A percentile compares a stretch with the other conserved stretches of the same genome.
Conservation (phyloP, 306 rosid genomes). For the Sechiopsis laciniata region DNA sequence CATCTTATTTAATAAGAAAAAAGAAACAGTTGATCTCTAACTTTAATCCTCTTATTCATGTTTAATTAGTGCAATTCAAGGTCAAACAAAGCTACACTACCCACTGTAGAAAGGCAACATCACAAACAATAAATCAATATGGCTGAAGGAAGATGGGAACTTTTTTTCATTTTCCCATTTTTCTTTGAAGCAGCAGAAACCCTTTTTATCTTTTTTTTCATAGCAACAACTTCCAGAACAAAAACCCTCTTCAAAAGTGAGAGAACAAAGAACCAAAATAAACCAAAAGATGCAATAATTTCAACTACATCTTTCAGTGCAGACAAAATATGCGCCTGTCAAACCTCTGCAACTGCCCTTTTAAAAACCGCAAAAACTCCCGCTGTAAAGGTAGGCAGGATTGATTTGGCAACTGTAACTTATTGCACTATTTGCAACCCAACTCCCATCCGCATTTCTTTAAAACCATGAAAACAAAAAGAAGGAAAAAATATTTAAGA, state of each 20-base stretch:
- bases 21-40: not conserved
- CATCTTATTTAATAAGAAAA: too few relatives aligned
- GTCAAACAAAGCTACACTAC: too few relatives aligned
- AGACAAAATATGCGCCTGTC: conserved; percentile 63
- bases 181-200: conserved; percentile 26
- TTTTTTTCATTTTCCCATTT: conserved; percentile 15
- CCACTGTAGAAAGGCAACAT: not conserved
- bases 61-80: conserved; percentile 13
- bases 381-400: conserved; percentile 41
- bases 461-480: conserved; percentile 37
- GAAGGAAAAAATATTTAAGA: not conserved
- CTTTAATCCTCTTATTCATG: conserved; percentile 10
- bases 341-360: conserved; percentile 50
- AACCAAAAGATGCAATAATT: conserved; percentile 60
- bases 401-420: conserved; percentile 69
- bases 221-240: conserved; percentile 41
- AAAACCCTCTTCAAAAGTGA: conserved; percentile 26
- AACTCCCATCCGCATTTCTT: conserved; percentile 53
- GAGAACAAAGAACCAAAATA: conserved; percentile 52
- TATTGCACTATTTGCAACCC: conserved; percentile 89
- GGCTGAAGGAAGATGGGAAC: conserved; percentile 25
- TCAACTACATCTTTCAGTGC: conserved; percentile 53
- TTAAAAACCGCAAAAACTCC: conserved; percentile 29
- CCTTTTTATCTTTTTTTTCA: not conserved
- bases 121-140: conserved; percentile 12